A percentile compares a stretch with the other conserved stretches of the same genome.
Conservation (phyloP, 2,329 filamentous ascomycete species). For the Fusarium nematophilum region DNA sequence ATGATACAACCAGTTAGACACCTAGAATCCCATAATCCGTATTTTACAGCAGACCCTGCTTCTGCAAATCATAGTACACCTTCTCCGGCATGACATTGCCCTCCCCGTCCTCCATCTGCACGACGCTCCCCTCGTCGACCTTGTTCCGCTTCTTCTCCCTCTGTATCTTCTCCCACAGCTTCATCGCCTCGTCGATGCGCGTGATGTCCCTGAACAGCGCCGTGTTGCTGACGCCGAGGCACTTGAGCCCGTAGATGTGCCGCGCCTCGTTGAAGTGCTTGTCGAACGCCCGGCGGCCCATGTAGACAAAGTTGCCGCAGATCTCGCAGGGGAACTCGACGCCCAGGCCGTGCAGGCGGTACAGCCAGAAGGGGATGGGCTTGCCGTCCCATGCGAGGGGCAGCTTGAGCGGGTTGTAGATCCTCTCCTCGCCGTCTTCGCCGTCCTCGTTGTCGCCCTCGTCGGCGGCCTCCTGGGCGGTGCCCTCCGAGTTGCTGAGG, state of each 20-base stretch:
- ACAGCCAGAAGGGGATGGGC: conserved; percentile 98
- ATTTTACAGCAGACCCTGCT: conserved; percentile 87
- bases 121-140: conserved; percentile 82
- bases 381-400: conserved; percentile 98
- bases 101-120: conserved; percentile 98
- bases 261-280: conserved; percentile 97
- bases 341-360: conserved; percentile 93
- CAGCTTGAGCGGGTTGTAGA: conserved; percentile 97
- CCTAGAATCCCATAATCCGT: conserved; percentile 20
- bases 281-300: conserved; percentile 94
- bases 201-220: conserved; percentile 94
- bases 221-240: conserved; percentile 91
- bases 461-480: conserved; percentile 53
- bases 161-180: conserved; percentile 93
- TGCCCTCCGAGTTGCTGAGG: conserved; percentile 61
- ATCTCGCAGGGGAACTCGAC: conserved; percentile 97
- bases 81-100: conserved; percentile 99
- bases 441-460: conserved; percentile 77
- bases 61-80: conserved; percentile 95
- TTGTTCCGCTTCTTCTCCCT: conserved; percentile 83
- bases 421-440: conserved; percentile 83
- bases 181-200: conserved; percentile 86
- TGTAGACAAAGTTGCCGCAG: conserved; percentile 99
- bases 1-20: conserved; percentile 17
- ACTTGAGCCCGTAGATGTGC: conserved; percentile 94